Percentiles rank a stretch among this genome's conserved stretches.
These are phyloP conservation scores for Infundibulicybe gibba DNA, from an alignment of 768 basidiomycete genomes.

Conservation along the genomic window DNA sequence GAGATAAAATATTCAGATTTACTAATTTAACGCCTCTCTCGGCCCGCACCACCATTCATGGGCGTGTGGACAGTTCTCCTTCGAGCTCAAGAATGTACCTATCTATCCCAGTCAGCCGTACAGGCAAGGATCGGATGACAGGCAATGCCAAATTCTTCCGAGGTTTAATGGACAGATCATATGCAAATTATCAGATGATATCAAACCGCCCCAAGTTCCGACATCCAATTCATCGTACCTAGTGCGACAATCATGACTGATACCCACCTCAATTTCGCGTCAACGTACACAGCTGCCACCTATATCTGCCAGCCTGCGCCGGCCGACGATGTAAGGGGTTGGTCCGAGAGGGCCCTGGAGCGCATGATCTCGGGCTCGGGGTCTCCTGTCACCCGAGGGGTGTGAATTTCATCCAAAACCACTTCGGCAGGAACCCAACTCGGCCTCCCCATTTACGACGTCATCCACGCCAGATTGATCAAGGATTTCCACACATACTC, in stretches of 20 bases:
- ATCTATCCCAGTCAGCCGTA: no score
- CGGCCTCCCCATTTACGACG: slow-evolving; percentile 63
- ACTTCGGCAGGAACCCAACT: slow-evolving; percentile 74
- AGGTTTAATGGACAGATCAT: slow-evolving; percentile 3
- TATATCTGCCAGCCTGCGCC: slow-evolving; percentile 21
- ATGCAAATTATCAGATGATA: slow-evolving; percentile 12
- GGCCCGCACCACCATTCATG: slow-evolving; percentile 1
- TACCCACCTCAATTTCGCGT: slow-evolving; percentile 5
- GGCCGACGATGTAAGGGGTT: slow-evolving; percentile 2
- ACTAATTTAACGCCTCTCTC: no score
- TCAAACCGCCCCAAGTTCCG: slow-evolving; percentile 24
- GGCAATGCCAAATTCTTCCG: not conserved
- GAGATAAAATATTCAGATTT: no score
- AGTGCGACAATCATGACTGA: slow-evolving; percentile 1
- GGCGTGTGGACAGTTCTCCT: not conserved
- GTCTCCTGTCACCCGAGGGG: slow-evolving; percentile 1
- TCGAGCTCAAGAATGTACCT: no score
- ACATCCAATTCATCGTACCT: no score
- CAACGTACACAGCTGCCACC: slow-evolving; percentile 5
- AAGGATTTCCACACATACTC: slow-evolving; percentile 48
- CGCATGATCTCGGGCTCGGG: not conserved
- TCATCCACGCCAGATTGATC: slow-evolving; percentile 48
- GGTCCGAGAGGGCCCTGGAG: not conserved
- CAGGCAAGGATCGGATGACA: no score
- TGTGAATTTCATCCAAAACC: slow-evolving; percentile 53